These are phyloP conservation scores for Crithidia fasciculata DNA, from an alignment of 208 protist genomes.

Conservation along the genomic window DNA sequence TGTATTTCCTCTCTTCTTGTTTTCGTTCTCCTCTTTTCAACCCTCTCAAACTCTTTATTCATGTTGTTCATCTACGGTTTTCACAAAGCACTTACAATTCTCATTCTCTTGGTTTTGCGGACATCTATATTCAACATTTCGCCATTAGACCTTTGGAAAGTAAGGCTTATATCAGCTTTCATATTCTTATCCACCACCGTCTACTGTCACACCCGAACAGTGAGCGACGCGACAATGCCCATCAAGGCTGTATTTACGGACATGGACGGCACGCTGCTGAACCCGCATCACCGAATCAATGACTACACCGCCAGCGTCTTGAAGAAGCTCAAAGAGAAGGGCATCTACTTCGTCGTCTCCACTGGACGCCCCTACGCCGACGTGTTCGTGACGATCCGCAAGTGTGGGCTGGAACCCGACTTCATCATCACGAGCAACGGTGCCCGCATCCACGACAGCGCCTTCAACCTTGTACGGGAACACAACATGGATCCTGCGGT, in stretches of 20 bases:
- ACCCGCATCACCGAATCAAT: conserved; percentile 38
- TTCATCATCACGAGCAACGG: conserved; percentile 66
- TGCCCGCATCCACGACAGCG: conserved; percentile 40
- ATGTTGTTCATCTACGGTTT: no score
- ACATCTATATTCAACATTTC: no score
- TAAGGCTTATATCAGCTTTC: no score
- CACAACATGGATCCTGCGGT: conserved; percentile 45
- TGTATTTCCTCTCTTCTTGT: not conserved
- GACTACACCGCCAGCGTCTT: conserved; percentile 37
- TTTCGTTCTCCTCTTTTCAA: not conserved
- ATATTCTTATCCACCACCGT: no score
- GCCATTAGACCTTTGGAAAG: no score
- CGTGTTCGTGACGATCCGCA: conserved; percentile 24
- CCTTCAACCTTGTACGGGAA: conserved; percentile 34
- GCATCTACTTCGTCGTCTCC: conserved; percentile 42
- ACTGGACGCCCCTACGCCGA: conserved; percentile 49
- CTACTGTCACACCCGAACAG: no score
- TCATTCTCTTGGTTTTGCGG: no score
- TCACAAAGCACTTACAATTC: no score
- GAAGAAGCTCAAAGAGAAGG: conserved; percentile 28
- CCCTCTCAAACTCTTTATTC: no score
- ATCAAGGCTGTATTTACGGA: conserved; percentile 51
- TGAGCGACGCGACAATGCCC: conserved; percentile 11
- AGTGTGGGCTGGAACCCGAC: conserved; percentile 31
- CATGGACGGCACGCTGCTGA: conserved; percentile 61